Base-by-base conservation (phyloP, 2,329 filamentous ascomycete species). In the Diaporthe batatas region DNA sequence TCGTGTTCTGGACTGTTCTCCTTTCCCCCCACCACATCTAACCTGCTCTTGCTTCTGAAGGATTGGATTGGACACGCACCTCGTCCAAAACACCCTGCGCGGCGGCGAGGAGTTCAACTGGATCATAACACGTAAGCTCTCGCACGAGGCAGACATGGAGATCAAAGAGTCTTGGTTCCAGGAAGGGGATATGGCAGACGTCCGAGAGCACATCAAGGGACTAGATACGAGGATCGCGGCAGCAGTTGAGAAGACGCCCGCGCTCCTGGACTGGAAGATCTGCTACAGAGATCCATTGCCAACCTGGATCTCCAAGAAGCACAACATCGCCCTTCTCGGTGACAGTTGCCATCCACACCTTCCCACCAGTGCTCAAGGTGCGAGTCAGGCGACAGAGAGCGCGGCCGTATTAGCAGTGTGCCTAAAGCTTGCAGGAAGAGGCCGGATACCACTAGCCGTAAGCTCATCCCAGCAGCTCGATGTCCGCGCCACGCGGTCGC, bases 261-360 rank as follows among this genome's bases (percentile, higher is more conserved):
- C 79, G 3, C 84, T 85, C 29, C 81, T 89, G 1, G 86, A 88
- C 76, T 89, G 86, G 86, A 88, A 88, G 75, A 85, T 89, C 32
- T 86, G 86, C 57, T 88, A 87, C 73, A 83, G 87, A 53, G 86
- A 88, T 75, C 87, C 87, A 0, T 80, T 87, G 12, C 84, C 86
- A 0, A 85, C 82, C 0, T 89, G 87, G 88, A 82, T 88, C 0
- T 86, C 84, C 0, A 79, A 80, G n/a, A 84, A 85, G 70, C 84
- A 86, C 49, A 82, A 83, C 54, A 87, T 88, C 68, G 86, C 83
- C 1, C 79, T 89, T 36, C 79, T 89, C 1, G 88, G 88, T 1
- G 88, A 89, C 75, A 85, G 85, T 58, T 88, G 87, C 67, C 87
- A 89, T 76, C 83, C 87, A 0, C 88, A 89, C 76, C 77, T 90